phyloP scores from a whole-genome alignment of 495 filamentous ascomycete genomes.

The Neurospora pannonica region DNA sequence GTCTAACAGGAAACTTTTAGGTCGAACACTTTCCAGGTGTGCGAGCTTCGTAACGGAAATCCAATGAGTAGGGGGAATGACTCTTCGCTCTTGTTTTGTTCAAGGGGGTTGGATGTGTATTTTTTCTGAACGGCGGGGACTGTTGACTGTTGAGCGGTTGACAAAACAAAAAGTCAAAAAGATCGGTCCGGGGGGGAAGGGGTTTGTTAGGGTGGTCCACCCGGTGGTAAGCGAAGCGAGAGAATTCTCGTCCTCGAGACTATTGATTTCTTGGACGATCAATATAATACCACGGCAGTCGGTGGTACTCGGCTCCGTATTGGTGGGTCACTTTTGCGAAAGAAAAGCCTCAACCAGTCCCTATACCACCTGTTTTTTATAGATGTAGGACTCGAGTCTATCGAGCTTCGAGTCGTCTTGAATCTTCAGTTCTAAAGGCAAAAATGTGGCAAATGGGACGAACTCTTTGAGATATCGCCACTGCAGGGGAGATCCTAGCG shows the following conservation, averaged over 20 bases:
- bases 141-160: background rate
- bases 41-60: background rate
- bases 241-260: background rate
- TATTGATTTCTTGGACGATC: background rate
- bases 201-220: background rate
- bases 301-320: background rate
- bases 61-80: background rate
- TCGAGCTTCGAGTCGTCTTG: background rate
- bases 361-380: background rate
- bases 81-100: background rate
- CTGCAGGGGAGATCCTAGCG: background rate
- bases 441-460: background rate
- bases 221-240: background rate
- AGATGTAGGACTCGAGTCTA: background rate
- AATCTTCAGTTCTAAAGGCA: background rate
- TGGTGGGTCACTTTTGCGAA: background rate
- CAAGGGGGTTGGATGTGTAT: background rate
- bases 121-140: background rate
- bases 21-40: background rate
- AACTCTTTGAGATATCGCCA: background rate
- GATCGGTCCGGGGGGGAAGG: background rate
- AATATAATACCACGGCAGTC: background rate
- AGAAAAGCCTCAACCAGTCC: background rate
- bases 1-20: background rate
- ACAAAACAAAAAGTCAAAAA: background rate